Evolutionary conservation across 1,139 yeast species (phyloP).

Genomic region (Saccharomyces uvarum): DNA sequence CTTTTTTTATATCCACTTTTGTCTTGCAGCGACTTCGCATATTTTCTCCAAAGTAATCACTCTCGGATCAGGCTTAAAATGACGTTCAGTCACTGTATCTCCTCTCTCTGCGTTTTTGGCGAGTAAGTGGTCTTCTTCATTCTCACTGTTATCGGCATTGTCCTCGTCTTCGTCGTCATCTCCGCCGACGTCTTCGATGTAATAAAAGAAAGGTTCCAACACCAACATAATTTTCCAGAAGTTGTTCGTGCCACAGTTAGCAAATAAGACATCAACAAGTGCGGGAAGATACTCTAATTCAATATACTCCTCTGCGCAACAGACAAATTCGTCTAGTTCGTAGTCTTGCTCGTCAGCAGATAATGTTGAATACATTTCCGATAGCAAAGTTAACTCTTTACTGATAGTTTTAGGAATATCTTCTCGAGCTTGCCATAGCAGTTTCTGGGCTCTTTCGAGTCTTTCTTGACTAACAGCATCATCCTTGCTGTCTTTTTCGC

Average conservation of each 20-base stretch:
- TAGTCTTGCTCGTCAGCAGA: slow-evolving; percentile 34
- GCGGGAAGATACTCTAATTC: slow-evolving; percentile 32
- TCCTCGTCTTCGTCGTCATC: slow-evolving; percentile 21
- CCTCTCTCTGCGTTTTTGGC: slow-evolving; percentile 4
- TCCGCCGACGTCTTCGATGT: slow-evolving; percentile 30
- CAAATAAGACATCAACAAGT: slow-evolving; percentile 27
- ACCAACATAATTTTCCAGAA: slow-evolving; percentile 33
- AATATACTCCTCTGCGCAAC: slow-evolving; percentile 33
- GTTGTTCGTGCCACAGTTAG: slow-evolving; percentile 24
- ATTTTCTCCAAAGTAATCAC: slow-evolving; percentile 32
- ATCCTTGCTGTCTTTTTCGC: slow-evolving; percentile 9
- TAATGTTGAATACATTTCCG: slow-evolving; percentile 32
- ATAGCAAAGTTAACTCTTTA: slow-evolving; percentile 29
- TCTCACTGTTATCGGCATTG: slow-evolving; percentile 4
- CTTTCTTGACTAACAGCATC: slow-evolving; percentile 24
- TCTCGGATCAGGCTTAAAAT: slow-evolving; percentile 30
- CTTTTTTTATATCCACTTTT: slow-evolving; percentile 31
- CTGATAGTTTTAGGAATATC: slow-evolving; percentile 33
- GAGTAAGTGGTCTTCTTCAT: neutral
- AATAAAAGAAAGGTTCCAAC: slow-evolving; percentile 32
- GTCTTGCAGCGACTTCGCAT: slow-evolving; percentile 32
- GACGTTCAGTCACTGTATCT: slow-evolving; percentile 10
- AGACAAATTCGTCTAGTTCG: slow-evolving; percentile 32
- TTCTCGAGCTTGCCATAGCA: slow-evolving; percentile 33
- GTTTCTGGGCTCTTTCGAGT: slow-evolving; percentile 29